Base-by-base conservation (phyloP, 2,329 filamentous ascomycete genomes). In the Phaeosphaeria sp. region DNA sequence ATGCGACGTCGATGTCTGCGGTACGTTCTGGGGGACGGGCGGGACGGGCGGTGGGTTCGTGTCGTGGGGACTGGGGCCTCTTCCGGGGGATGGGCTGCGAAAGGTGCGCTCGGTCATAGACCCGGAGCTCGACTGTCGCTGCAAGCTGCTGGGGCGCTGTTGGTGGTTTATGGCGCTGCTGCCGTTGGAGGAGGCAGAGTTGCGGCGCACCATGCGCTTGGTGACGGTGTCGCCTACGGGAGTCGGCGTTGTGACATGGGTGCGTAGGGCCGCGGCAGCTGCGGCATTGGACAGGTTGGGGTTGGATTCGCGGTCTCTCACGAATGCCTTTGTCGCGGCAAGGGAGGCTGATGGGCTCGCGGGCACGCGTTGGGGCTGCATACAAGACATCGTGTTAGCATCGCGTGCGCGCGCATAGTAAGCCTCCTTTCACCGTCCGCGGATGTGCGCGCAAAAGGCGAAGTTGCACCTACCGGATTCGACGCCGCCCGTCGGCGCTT, bases 41-140 rank as follows among this genome's bases (percentile, higher is more conserved):
- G 93, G 93, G 1, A 97, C 88, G 1, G 92, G 92, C 27, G 92
- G 92, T 52, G 86, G 83, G 67, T 85, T 80, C n/a, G 44, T 52
- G 54, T 78, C 56, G 9, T 63, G 47, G 27, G 68, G 63, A 53
- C 66, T 72, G 65, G 21, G 22, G 22, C 67, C 61, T 63, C 69
- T 56, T 59, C 67, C 67, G 41, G 76, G 69, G 82, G 82, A 96
- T 3, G 89, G 87, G 13, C 90, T 90, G 65, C 93, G 88, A 77
- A 97, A 97, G 0, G 92, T 93, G 56, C 94, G 87, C 74, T 94
- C 91, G 27, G 87, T 89, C 93, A 98, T 96, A 50, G 93, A 97
- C 21, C 88, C 85, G 25, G 85, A 85, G 78, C 93, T 89, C 84
- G 59, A 93, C 79, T 52, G 75, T 60, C 77, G 62, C 60, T 72